Evolutionary conservation across 129 eudicot genomes (phyloP), one percentile per base, ranked within the genome.

Genomic region (Artemisia annua): DNA sequence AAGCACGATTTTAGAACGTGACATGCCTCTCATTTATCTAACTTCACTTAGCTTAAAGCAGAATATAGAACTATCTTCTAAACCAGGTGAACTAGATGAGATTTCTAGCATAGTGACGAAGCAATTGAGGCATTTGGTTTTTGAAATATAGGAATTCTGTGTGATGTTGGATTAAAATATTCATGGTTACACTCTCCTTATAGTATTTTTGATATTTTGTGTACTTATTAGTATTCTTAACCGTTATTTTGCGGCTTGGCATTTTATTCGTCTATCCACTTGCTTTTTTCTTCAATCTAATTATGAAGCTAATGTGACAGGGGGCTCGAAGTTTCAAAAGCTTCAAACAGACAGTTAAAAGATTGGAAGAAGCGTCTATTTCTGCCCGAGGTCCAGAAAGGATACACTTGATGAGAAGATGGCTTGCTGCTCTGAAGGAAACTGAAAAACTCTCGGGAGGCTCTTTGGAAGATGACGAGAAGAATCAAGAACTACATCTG

Each of bases 361-460:
- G 96, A 78, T 78, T 94, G 77, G 98, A 94, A 84, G 98, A 94
- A 78, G 98, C 97, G 26, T 85, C 97, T 67, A 82, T 94, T 63
- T 84, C 97, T 64, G 85, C 86, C 67, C 80, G 91, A 85, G 98
- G 97, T 69, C 83, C 86, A 53, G 98, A 94, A 73, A 87, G 98
- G 84, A 79, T 79, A 77, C 91, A 80, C 79, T 58, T 94, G 67
- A 76, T 94, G 87, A 76, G 83, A 83, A 88, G 87, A 79, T 94
- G 98, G 98, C 80, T 94, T 76, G 77, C 80, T 84, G 84, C 80
- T 16, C 80, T 94, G 15, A 87, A 88, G 63, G 97, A 86, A 84
- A 74, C 82, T 59, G 96, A 87, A 69, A 87, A 80, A 48, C 67
- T 82, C 19, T 85, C 86, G 54, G 81, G 81, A 44, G 73, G 62